Base-by-base conservation (phyloP, 257 asterid species). In the Solanum peruvianum region DNA sequence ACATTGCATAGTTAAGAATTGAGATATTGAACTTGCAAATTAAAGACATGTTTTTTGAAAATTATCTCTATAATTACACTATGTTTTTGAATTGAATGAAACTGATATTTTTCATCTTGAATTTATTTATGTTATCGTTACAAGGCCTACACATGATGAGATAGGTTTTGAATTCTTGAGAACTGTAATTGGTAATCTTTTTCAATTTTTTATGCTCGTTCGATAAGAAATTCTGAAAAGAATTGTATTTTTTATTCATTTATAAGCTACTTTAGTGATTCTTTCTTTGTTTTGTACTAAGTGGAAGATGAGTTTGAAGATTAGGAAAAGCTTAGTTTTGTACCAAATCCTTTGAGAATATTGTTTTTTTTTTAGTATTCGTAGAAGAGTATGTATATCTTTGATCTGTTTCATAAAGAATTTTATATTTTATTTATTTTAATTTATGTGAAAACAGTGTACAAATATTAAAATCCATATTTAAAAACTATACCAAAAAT, bases 121-220 rank as follows among this genome's bases (percentile, higher is more conserved):
- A 25, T 78, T 39, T 21, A 62, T 27, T 81, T 73, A 49, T 93
- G 94, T 83, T 94, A 76, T 93, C 97, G 73, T 94, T 97, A n/a
- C 93, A 90, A 87, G 96, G 3, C 92, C 92, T 67, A 89, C 85
- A 70, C 98, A 93, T 21, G 96, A 95, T 14, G 98, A 95, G 91
- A 94, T 94, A 83, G 98, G 93, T 87, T 95, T 95, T 76, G 98
- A 95, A 77, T 95, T 95, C 84, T 85, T 95, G 73, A 96, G 97
- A 21, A 95, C 93, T 88, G 90, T 95, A 5, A 90, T 83, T 85
- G 98, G 98, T 3, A 91, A 95, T 85, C 96, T 47, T 47, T 0
- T 14, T 49, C 58, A 49, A 14, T 14, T 5, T 49, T 49, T 0
- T 3, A 44, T 11, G 49, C 0, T 49, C 3, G 3, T 49, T 49